Base-by-base conservation (phyloP, 192 early-diverging fungal species). In the Umbelopsis sp. region DNA sequence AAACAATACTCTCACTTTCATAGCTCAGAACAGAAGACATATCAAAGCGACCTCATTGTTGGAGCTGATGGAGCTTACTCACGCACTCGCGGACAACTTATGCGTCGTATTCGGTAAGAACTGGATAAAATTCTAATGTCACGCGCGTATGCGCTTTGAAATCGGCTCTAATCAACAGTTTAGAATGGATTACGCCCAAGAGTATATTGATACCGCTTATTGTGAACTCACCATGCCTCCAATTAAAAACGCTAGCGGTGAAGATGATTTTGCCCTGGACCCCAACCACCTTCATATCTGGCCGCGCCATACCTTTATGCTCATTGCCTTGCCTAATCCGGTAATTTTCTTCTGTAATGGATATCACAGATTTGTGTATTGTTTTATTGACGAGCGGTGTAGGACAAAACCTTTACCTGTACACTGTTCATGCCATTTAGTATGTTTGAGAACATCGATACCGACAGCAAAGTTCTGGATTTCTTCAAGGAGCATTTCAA, bases 231-330 rank as follows among this genome's bases (percentile, higher is more conserved):
- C 85, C 37, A 96, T 99, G 77, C 89, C 90, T 0, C 86, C 97
- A 6, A 76, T 49, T 47, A 69, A 80, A 7, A 80, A 73, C 23
- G 88, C 85, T 11, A 67, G 86, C 58, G 89, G 86, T 8, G 49
- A 81, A 52, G 45, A 64, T n/a, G 85, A 90, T 15, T 97, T 90
- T 81, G 88, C 87, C 18, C 92, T 99, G 87, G 88, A 92, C 73
- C 89, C 94, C 2, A 86, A 94, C 74, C 95, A 97, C 66, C 84
- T 99, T 64, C 97, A 99, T 78, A 99, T 99, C 69, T 99, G 97
- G 97, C 97, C 97, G 9, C 85, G 93, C 10, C 90, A 96, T 67
- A 91, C 92, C 16, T 97, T 95, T 69, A 99, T 99, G 97, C 86
- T 99, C 80, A 99, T 99, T 79, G 97, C 97, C 0, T 86, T 99